phyloP scores from a whole-genome alignment of 768 basidiomycete species.

The Mycena haematopus region DNA sequence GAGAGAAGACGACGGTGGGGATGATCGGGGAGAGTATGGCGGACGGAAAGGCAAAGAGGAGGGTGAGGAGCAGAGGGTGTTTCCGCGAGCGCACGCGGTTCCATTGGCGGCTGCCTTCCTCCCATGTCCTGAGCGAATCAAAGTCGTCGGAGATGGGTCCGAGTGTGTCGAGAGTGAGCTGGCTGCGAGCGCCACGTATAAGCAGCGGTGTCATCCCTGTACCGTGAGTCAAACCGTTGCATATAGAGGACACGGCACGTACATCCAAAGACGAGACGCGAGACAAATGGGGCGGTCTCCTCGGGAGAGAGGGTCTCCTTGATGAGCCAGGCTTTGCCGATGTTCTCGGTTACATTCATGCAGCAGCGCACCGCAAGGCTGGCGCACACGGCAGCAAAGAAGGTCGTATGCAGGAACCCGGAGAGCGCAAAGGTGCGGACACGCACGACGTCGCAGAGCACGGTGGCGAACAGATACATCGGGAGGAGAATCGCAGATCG shows the following conservation, averaged over 20 bases:
- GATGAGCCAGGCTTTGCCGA: slow-evolving; percentile 13
- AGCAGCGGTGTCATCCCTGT: slow-evolving; percentile 13
- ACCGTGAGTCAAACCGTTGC: background rate
- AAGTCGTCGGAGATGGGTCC: slow-evolving; percentile 19
- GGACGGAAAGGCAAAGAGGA: slow-evolving; percentile 7
- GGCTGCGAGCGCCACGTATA: slow-evolving; percentile 6
- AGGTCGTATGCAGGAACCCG: background rate
- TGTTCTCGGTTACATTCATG: slow-evolving; percentile 18
- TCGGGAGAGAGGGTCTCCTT: slow-evolving; percentile 3
- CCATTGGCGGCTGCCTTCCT: slow-evolving; percentile 14
- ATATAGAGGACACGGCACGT: background rate
- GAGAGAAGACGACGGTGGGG: background rate
- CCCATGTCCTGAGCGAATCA: slow-evolving; percentile 15
- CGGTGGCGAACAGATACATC: background rate
- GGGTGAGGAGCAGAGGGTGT: slow-evolving; percentile 11
- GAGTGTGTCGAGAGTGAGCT: slow-evolving; percentile 4
- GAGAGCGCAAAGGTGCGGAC: slow-evolving; percentile 9
- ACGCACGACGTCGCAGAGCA: slow-evolving; percentile 12
- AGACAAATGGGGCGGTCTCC: slow-evolving; percentile 5
- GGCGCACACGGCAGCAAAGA: slow-evolving; percentile 8
- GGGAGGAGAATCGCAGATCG: slow-evolving; percentile 8
- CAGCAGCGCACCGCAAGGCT: slow-evolving; percentile 1
- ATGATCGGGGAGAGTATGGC: background rate
- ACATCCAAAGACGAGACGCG: slow-evolving; percentile 17
- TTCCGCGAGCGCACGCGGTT: background rate